phyloP scores from a whole-genome alignment of 805 yeast genomes.

The Wickerhamia fluorescens region DNA sequence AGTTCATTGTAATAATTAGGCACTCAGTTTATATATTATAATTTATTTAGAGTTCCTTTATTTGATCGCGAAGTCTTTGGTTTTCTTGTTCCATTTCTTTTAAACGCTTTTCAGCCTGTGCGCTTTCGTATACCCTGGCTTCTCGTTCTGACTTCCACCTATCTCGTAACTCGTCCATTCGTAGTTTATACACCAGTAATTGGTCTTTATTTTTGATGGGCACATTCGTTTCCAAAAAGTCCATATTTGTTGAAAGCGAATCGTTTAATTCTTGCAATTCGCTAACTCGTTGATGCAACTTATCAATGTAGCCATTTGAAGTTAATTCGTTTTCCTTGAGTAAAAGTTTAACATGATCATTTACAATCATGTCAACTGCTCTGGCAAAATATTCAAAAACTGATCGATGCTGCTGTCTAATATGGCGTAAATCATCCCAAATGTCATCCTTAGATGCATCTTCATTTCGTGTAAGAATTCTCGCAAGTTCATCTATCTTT shows the following conservation, averaged over 20 bases:
- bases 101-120: slow-evolving; percentile 46
- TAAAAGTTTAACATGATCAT: slow-evolving; percentile 43
- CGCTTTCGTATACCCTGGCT: slow-evolving; percentile 53
- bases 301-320: slow-evolving; percentile 16
- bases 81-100: slow-evolving; percentile 52
- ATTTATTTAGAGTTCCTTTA: too few species aligned
- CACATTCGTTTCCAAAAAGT: slow-evolving; percentile 7
- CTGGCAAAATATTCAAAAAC: slow-evolving; percentile 50
- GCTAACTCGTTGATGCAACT: slow-evolving; percentile 18
- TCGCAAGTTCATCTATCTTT: slow-evolving; percentile 38
- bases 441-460: slow-evolving; percentile 5
- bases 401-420: slow-evolving; percentile 36
- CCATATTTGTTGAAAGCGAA: slow-evolving; percentile 8
- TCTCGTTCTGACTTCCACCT: slow-evolving; percentile 71
- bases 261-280: slow-evolving; percentile 19
- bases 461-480: slow-evolving; percentile 10
- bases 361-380: slow-evolving; percentile 52
- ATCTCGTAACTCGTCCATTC: slow-evolving; percentile 55
- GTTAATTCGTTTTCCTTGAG: slow-evolving; percentile 26
- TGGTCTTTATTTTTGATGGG: slow-evolving; percentile 1
- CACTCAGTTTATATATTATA: not conserved
- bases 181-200: slow-evolving; percentile 18
- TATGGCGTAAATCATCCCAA: slow-evolving; percentile 14
- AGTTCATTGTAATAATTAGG: too few species aligned
- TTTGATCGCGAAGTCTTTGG: slow-evolving; percentile 3